Evolutionary conservation across 768 basidiomycete species (phyloP), one percentile per base, ranked within the genome.

Genomic region (Hericium alpestre): DNA sequence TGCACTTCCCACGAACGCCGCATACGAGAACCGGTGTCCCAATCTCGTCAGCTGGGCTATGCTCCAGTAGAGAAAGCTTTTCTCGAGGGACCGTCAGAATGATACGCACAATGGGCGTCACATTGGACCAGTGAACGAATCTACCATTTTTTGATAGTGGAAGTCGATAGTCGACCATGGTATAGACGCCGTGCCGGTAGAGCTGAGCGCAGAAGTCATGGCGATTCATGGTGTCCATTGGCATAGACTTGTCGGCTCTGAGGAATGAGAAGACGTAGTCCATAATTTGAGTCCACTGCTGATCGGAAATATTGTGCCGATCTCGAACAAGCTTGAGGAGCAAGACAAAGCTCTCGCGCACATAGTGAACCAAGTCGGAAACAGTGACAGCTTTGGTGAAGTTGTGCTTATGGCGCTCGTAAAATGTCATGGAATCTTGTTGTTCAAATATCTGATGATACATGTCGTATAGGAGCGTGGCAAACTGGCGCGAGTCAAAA

Each of bases 381-480:
- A 20, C 9, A 13, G 0, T 4, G 43, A 46, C n/a, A 11, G 65
- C 61, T 16, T 61, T 43, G 7, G 18, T 18, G 43, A 8, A 18
- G 43, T 46, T 46, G 18, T 46, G n/a, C 16, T 20, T 1, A 20
- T 46, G n/a, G 15, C n/a, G n/a, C 18, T 20, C 20, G n/a, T 20
- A 46, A 13, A 50, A 27, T 25, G 27, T 56, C 16, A 22, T 22
- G 18, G 61, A 11, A 53, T 74, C 64, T 53, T 81, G 78, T 11
- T 72, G 64, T 16, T 66, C 60, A 54, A 80, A 82, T 69, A 81
- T 71, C 32, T 67, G 43, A 23, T 67, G 66, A 59, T 80, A 80
- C 6, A 80, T 63, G 13, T 69, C 65, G 54, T 71, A 76, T 1
- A 82, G 62, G 40, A 76, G 67, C 10, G 63, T 57, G 7, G 66